Conservation (phyloP, 2,329 filamentous ascomycete species). For the Exserohilum rostratum region DNA sequence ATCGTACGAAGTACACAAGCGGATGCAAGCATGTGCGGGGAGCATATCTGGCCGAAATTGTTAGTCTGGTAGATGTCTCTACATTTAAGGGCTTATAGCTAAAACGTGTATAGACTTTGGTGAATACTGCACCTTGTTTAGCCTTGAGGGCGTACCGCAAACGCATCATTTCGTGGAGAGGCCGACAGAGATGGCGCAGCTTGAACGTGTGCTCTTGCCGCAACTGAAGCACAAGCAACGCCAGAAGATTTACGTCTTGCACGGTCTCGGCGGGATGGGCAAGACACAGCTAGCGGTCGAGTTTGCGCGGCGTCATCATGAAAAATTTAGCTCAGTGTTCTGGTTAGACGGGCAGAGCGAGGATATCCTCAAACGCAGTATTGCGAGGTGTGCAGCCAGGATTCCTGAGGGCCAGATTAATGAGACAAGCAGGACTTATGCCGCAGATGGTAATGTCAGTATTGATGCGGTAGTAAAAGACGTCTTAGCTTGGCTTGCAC, state of each 20-base stretch:
- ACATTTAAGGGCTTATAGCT: slow-evolving; percentile 4
- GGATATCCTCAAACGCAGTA: slow-evolving; percentile 27
- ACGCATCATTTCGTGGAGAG: slow-evolving; percentile 24
- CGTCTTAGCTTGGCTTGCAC: slow-evolving; percentile 24
- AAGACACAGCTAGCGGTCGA: slow-evolving; percentile 35
- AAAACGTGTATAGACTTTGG: slow-evolving; percentile 15
- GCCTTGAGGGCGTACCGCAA: slow-evolving; percentile 26
- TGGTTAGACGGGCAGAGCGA: slow-evolving; percentile 30
- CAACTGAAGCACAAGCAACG: slow-evolving; percentile 9
- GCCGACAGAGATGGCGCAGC: slow-evolving; percentile 21
- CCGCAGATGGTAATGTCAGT: slow-evolving; percentile 8
- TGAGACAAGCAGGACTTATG: slow-evolving; percentile 21
- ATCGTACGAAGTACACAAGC: slow-evolving; percentile 22
- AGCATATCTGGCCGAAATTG: slow-evolving; percentile 16
- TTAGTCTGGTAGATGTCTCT: slow-evolving; percentile 8
- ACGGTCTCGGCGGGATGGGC: slow-evolving; percentile 33
- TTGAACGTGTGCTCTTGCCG: slow-evolving; percentile 24
- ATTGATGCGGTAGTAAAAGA: slow-evolving; percentile 26
- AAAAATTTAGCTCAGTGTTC: slow-evolving; percentile 27
- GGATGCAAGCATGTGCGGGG: slow-evolving; percentile 29
- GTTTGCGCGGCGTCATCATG: slow-evolving; percentile 27
- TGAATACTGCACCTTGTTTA: slow-evolving; percentile 17
- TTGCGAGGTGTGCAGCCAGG: slow-evolving; percentile 21
- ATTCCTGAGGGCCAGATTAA: slow-evolving; percentile 23
- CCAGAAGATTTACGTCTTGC: slow-evolving; percentile 22